Evolutionary conservation across 2,329 filamentous ascomycete species (phyloP).

Genomic region (Clarireedia sp.): DNA sequence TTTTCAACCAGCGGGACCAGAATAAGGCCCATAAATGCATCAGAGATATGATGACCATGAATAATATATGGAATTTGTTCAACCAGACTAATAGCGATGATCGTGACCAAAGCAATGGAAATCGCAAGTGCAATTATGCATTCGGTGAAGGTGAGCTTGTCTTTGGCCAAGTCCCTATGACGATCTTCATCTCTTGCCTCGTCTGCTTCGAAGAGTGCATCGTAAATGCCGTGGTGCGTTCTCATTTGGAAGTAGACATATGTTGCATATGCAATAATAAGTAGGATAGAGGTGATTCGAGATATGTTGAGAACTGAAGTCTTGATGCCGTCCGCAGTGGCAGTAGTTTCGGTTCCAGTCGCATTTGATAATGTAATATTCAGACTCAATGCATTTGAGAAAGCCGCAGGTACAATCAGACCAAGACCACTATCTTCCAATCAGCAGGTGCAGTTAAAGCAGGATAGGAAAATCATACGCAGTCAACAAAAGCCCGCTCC

Average conservation of each 20-base stretch:
- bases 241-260: constrained; percentile 66
- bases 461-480: constrained; percentile 42
- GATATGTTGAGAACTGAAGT: constrained; percentile 56
- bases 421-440: constrained; percentile 37
- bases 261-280: constrained; percentile 60
- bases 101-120: constrained; percentile 59
- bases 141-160: constrained; percentile 69
- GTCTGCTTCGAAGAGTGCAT: constrained; percentile 63
- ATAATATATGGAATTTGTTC: constrained; percentile 60
- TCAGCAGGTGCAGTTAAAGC: constrained; percentile 6
- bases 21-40: constrained; percentile 62
- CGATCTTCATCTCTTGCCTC: constrained; percentile 60
- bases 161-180: constrained; percentile 50
- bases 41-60: constrained; percentile 40
- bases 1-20: constrained; percentile 79
- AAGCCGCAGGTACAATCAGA: constrained; percentile 36
- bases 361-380: constrained; percentile 11
- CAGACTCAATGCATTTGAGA: constrained; percentile 36
- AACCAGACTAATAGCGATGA: constrained; percentile 69
- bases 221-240: constrained; percentile 70
- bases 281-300: constrained; percentile 60
- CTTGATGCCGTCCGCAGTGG: constrained; percentile 35
- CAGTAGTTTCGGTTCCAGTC: no score
- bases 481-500: constrained; percentile 67
- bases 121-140: constrained; percentile 57